Base-by-base conservation (phyloP, 805 yeast genomes). In the Blastobotrys robertii region DNA sequence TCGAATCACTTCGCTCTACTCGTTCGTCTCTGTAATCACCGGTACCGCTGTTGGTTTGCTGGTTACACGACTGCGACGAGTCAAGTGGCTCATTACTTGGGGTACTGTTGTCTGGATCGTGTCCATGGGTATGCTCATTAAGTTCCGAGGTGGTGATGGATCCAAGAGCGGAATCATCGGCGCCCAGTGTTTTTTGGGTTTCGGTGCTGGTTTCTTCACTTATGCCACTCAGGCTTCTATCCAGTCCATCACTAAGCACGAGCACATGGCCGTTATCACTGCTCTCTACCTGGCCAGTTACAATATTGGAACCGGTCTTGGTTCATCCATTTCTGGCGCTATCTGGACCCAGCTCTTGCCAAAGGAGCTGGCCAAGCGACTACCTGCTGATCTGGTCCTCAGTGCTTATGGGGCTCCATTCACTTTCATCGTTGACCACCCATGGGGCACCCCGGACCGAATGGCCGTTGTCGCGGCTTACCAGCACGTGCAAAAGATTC, bases 161-260 rank as follows among this genome's bases (percentile, higher is more conserved):
- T 68, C 77, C 16, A 63, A 66, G 38, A 52, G 67, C 37, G 87
- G 86, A 50, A 67, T 81, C 44, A 75, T 82, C 57, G 87, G 81
- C 11, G 74, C 80, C 4, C 67, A 76, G 50, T 73, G 79, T 55
- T 55, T 81, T 13, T 60, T 79, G 50, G 88, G 88, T 51, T 70
- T 82, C 45, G 87, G 85, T 52, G 84, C 84, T 36, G 84, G 84
- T 12, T 74, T 81, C 59, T 77, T 80, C 66, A 76, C 82, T 11
- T 79, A 77, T 53, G 70, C 81, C 3, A 68, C 77, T 8, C 82
- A 77, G 55, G 76, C 76, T 4, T 70, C 81, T 35, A 70, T 77
- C 48, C 77, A 75, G 55, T 67, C 84, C 0, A 66, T 74, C 44
- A 70, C 76, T 30, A 70, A 66, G 49, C 87, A 79, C 60, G 79